Evolutionary conservation across 768 basidiomycete genomes (phyloP), one percentile per base, ranked within the genome.

Genomic region (Leccinum olivaceopallidum): DNA sequence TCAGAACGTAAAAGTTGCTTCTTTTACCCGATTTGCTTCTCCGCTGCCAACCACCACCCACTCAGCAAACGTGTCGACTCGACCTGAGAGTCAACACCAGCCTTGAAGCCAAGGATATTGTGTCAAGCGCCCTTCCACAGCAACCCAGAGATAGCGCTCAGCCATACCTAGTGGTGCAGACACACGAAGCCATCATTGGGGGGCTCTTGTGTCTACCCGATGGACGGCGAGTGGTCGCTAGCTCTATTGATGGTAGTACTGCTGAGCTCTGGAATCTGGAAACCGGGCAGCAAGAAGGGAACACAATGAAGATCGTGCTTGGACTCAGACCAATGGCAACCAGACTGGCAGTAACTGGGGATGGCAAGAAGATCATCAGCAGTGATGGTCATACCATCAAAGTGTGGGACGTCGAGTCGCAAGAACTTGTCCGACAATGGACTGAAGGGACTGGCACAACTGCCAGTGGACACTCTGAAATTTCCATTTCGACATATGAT

Each of bases 271-370:
- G 58, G 59, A 28, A 60, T 47, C 6, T 63, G 14, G 58, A 58
- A 37, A 53, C 10, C 20, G 64, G 64, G 4, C 4, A 37, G 14
- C 56, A 62, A 32, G 60, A 53, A 36, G 64, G 56, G 20, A 20
- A 5, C 5, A 10, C 26, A 1, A 60, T 57, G 58, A 18, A 42
- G 16, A 42, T 18, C 18, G 6, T 7, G 14, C 42, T n/a, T 42
- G 42, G 30, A 30, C 8, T 30, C 30, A 30, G 30, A 30, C 30
- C 30, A 30, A 8, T 30, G 30, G 30, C 7, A 30, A 30, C 30
- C 30, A 30, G 9, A 30, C 42, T 47, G 20, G n/a, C n/a, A n/a
- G n/a, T 10, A 20, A 47, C 44, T 5, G 10, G 20, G n/a, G 44
- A 47, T n/a, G 44, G 44, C 44, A 47, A 4, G 14, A 1, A 12